These are phyloP conservation scores for Talaromyces atroroseus DNA, from an alignment of 2,329 filamentous ascomycete species.

Conservation along the genomic window DNA sequence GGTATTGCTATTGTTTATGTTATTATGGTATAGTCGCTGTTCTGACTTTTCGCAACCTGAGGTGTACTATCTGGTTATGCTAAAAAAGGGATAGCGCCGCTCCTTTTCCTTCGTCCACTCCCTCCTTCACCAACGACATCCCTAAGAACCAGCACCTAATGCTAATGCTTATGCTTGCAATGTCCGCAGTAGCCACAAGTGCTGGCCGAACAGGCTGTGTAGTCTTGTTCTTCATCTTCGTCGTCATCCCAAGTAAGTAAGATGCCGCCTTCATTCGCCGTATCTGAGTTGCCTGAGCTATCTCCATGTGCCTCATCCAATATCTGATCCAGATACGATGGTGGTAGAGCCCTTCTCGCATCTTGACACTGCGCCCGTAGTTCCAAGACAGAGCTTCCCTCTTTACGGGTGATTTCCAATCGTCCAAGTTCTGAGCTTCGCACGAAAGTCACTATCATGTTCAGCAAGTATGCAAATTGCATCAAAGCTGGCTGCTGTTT, in stretches of 20 bases:
- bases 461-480: slow-evolving; percentile 18
- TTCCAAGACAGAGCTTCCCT: slow-evolving; percentile 5
- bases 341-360: background rate
- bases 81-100: background rate
- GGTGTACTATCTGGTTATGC: too few relatives aligned
- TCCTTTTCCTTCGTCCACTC: background rate
- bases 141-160: background rate
- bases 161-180: background rate
- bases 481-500: slow-evolving; percentile 23
- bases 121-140: background rate
- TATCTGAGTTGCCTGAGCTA: background rate
- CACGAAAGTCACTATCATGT: slow-evolving; percentile 20
- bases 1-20: too few relatives aligned
- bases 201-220: background rate
- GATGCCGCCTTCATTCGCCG: background rate
- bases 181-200: background rate
- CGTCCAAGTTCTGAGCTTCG: slow-evolving; percentile 16
- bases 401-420: slow-evolving; percentile 24
- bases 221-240: background rate
- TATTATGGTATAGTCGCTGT: too few relatives aligned
- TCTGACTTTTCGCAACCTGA: too few relatives aligned
- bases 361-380: background rate
- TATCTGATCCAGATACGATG: background rate
- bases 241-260: background rate
- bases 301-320: background rate